Conservation (phyloP, 192 early-diverging fungal species). For the Linnemannia hyalina region DNA sequence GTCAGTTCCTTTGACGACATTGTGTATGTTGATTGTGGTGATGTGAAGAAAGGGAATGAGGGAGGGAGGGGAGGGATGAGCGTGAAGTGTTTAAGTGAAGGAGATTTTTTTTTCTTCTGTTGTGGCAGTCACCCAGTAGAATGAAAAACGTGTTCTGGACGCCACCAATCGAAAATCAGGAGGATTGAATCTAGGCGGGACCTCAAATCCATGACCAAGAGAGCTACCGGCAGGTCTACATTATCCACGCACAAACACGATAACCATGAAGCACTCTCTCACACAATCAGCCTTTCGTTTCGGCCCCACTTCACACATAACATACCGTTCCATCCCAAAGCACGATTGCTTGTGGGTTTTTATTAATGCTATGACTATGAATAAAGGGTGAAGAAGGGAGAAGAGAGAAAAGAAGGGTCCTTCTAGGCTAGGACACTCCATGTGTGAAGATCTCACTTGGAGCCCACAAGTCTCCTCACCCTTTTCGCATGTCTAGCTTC, state of each 20-base stretch:
- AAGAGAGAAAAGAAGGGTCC: neutral
- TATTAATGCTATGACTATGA: too few relatives aligned
- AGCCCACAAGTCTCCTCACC: neutral
- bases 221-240: too few relatives aligned
- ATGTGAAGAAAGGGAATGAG: neutral
- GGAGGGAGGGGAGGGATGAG: constrained; percentile 1
- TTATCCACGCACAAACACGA: too few relatives aligned
- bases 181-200: too few relatives aligned
- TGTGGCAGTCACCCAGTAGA: neutral
- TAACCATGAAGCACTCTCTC: too few relatives aligned
- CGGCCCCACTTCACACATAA: too few relatives aligned
- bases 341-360: too few relatives aligned
- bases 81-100: neutral
- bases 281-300: too few relatives aligned
- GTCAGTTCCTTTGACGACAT: constrained; percentile 41
- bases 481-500: neutral
- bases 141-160: neutral
- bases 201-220: too few relatives aligned
- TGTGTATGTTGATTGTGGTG: neutral
- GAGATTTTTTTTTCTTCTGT: neutral
- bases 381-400: too few relatives aligned
- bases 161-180: neutral
- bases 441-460: neutral
- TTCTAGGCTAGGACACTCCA: neutral
- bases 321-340: too few relatives aligned